phyloP scores from a whole-genome alignment of 2,329 filamentous ascomycete species.

The Colletotrichum siamense region DNA sequence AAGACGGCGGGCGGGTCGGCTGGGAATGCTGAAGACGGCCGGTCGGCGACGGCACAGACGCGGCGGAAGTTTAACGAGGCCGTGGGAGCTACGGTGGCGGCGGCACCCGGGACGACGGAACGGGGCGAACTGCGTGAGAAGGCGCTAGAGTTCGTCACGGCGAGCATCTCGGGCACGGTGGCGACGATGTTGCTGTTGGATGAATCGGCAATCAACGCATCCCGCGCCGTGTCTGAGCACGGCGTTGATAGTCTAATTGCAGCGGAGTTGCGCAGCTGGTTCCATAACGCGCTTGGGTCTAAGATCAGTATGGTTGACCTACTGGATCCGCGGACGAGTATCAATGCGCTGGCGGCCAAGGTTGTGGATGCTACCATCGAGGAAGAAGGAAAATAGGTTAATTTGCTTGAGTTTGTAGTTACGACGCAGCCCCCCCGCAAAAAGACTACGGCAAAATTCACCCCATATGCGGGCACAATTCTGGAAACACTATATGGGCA shows the following conservation, averaged over 20 bases:
- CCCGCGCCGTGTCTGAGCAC: neutral
- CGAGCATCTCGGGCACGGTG: neutral
- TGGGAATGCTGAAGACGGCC: neutral
- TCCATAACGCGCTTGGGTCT: neutral
- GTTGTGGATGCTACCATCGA: fast-evolving
- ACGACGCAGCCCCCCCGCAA: too few species aligned
- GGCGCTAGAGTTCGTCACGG: fast-evolving
- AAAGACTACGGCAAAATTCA: too few species aligned
- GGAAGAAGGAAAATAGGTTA: neutral
- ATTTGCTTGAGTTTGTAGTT: too few species aligned
- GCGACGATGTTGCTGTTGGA: neutral
- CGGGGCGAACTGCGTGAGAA: neutral
- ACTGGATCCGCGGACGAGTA: neutral
- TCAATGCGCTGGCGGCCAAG: neutral
- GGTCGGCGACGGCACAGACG: neutral
- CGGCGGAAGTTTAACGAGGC: neutral
- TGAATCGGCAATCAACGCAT: neutral
- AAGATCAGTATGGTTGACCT: neutral
- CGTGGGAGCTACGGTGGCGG: neutral
- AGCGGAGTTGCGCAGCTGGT: neutral
- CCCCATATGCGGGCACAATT: too few species aligned
- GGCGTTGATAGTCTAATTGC: neutral
- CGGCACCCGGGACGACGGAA: neutral
- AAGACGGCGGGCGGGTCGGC: neutral
- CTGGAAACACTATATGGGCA: too few species aligned